Evolutionary conservation across 768 basidiomycete species (phyloP).

Genomic region (Termitomyces sp.): DNA sequence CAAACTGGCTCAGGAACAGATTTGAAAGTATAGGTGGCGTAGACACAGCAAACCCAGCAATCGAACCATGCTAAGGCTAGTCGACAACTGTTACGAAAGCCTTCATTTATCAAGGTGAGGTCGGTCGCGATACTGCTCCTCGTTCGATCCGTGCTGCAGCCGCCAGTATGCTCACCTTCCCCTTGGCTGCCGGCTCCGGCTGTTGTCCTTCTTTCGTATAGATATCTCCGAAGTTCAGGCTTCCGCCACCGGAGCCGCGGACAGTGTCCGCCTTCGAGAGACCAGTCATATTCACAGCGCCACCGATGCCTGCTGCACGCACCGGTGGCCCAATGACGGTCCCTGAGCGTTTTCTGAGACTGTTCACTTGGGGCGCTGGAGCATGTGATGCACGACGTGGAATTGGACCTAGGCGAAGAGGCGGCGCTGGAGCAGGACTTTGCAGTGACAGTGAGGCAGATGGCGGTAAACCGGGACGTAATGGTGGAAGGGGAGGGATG

Average conservation of each 20-base stretch:
- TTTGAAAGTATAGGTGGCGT: neutral
- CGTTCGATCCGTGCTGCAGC: conserved; percentile 26
- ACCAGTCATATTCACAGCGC: conserved; percentile 16
- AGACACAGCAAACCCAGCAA: neutral
- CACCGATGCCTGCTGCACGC: conserved; percentile 16
- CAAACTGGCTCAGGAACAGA: neutral
- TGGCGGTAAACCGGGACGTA: conserved; percentile 1
- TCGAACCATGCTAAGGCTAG: neutral
- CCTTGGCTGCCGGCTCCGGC: conserved; percentile 9
- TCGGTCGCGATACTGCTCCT: conserved; percentile 1
- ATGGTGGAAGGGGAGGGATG: conserved; percentile 2
- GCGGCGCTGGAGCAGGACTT: neutral
- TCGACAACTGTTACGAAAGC: neutral
- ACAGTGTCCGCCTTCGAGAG: conserved; percentile 10
- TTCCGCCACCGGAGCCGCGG: conserved; percentile 17
- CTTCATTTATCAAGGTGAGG: conserved; percentile 6
- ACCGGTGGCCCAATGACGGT: conserved; percentile 22
- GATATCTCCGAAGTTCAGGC: conserved; percentile 18
- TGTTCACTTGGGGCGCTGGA: conserved; percentile 19
- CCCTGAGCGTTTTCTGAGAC: conserved; percentile 25
- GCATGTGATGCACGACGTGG: conserved; percentile 21
- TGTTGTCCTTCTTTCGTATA: conserved; percentile 3
- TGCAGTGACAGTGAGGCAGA: conserved; percentile 3
- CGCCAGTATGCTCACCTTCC: conserved; percentile 18
- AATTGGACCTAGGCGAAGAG: conserved; percentile 14